Evolutionary conservation across 768 basidiomycete species (phyloP).

Genomic region (Leccinum longicurvipes): DNA sequence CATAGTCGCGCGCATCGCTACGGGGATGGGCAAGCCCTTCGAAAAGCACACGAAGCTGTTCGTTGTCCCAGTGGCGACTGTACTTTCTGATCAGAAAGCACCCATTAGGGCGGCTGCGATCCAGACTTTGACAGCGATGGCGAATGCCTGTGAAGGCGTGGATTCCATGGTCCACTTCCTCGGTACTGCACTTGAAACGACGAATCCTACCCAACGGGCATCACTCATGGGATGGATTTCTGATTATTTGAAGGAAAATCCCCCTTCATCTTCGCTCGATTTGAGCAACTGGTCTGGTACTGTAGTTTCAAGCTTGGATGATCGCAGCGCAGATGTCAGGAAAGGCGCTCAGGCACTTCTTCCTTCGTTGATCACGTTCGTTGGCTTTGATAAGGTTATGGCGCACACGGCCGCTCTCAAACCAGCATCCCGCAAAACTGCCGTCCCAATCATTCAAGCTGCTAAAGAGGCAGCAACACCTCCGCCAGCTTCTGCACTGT

Average conservation of each 20-base stretch:
- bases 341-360: slow-evolving; percentile 85
- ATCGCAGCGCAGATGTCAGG: slow-evolving; percentile 86
- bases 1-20: slow-evolving; percentile 83
- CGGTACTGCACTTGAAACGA: slow-evolving; percentile 74
- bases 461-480: slow-evolving; percentile 53
- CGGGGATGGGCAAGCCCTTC: slow-evolving; percentile 93
- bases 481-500: slow-evolving; percentile 25
- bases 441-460: slow-evolving; percentile 84
- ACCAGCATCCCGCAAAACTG: slow-evolving; percentile 82
- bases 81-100: slow-evolving; percentile 91
- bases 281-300: slow-evolving; percentile 63
- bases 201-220: slow-evolving; percentile 85
- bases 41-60: slow-evolving; percentile 85
- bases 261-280: slow-evolving; percentile 55
- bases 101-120: slow-evolving; percentile 76
- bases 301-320: slow-evolving; percentile 79
- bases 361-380: slow-evolving; percentile 66
- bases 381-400: slow-evolving; percentile 83
- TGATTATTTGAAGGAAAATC: slow-evolving; percentile 72
- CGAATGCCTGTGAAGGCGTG: slow-evolving; percentile 77
- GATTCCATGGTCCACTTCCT: slow-evolving; percentile 81
- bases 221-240: slow-evolving; percentile 76
- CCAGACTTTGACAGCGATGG: slow-evolving; percentile 78
- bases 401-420: slow-evolving; percentile 85
- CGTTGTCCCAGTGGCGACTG: slow-evolving; percentile 71